phyloP scores from a whole-genome alignment of 768 basidiomycete species.

The Boletus patriciae region DNA sequence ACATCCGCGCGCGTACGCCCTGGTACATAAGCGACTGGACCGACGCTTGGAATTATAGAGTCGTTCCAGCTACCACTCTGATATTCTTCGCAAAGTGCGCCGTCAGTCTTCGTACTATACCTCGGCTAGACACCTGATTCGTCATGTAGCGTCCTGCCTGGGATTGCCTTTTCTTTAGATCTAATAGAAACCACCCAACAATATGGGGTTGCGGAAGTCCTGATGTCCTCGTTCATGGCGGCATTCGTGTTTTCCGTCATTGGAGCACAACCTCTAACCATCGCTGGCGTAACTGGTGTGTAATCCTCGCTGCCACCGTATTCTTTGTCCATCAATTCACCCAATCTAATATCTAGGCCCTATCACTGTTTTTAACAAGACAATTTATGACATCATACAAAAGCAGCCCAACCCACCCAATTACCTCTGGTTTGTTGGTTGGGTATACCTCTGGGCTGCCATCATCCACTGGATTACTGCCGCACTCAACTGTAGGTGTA shows the following conservation, averaged over 20 bases:
- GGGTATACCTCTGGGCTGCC: constrained; percentile 91
- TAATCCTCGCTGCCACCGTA: background rate
- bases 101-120: background rate
- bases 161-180: constrained; percentile 89
- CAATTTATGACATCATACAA: constrained; percentile 74
- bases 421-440: constrained; percentile 86
- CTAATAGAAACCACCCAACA: constrained; percentile 87
- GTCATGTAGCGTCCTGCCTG: constrained; percentile 69
- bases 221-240: constrained; percentile 84
- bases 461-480: constrained; percentile 85
- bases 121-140: background rate
- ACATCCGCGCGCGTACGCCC: constrained; percentile 69
- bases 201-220: constrained; percentile 88
- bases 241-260: constrained; percentile 85
- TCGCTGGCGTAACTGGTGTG: constrained; percentile 85
- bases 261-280: constrained; percentile 88
- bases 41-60: constrained; percentile 90
- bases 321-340: background rate
- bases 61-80: constrained; percentile 80
- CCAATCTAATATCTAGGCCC: constrained; percentile 51
- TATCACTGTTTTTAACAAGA: constrained; percentile 91
- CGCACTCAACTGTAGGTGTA: constrained; percentile 62
- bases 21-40: constrained; percentile 88
- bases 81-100: constrained; percentile 84
- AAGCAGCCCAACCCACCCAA: constrained; percentile 57